These are phyloP conservation scores for Linum usitatissimum DNA, from an alignment of 345 rosid species.

Conservation along the genomic window DNA sequence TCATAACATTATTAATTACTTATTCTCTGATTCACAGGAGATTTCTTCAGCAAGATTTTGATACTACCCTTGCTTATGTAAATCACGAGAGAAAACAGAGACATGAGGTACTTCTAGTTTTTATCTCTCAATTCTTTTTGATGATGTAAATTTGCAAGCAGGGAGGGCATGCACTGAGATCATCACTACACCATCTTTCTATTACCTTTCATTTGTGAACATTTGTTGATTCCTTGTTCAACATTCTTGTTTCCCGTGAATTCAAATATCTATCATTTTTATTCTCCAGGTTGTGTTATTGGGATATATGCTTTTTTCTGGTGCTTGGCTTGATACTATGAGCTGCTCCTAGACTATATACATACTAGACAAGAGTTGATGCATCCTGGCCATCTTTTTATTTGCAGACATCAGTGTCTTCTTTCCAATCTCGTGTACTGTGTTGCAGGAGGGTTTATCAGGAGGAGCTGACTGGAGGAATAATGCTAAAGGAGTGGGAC, in stretches of 20 bases:
- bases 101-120: conserved; percentile 43
- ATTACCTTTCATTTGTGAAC: no score
- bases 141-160: neutral
- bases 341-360: no score
- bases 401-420: no score
- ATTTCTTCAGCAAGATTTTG: conserved; percentile 88
- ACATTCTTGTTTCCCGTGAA: neutral
- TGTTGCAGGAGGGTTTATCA: conserved; percentile 45
- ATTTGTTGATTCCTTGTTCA: no score
- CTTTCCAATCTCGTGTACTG: neutral
- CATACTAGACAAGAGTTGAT: no score
- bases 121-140: conserved; percentile 9
- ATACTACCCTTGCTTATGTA: conserved; percentile 72
- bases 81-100: conserved; percentile 89
- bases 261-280: no score
- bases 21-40: conserved; percentile 41
- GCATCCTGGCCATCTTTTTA: no score
- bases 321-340: neutral
- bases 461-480: conserved; percentile 74
- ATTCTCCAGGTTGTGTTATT: neutral
- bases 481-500: conserved; percentile 48
- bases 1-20: neutral
- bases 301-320: neutral
- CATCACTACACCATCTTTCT: no score
- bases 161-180: no score